Conservation (phyloP, 768 basidiomycete species). For the Mycena floridula region DNA sequence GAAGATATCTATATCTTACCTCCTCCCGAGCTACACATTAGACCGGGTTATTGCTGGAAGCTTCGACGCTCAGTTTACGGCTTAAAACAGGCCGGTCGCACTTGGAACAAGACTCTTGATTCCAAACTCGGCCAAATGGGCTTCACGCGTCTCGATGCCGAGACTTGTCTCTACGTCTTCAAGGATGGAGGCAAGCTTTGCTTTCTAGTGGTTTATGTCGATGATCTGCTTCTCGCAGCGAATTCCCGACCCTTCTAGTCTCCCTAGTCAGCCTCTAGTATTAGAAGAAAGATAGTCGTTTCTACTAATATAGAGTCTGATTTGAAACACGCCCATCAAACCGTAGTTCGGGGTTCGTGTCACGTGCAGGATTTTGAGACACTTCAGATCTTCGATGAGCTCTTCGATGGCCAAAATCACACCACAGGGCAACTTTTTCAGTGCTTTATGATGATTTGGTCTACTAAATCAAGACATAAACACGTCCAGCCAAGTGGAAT, state of each 20-base stretch:
- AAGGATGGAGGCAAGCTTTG: constrained; percentile 7
- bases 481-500: no score
- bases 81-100: constrained; percentile 16
- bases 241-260: constrained; percentile 4
- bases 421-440: no score
- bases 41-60: background rate
- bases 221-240: constrained; percentile 16
- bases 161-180: constrained; percentile 18
- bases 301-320: no score
- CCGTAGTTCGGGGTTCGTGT: no score
- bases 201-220: constrained; percentile 21
- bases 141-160: constrained; percentile 12
- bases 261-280: no score
- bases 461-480: no score
- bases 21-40: background rate
- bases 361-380: no score
- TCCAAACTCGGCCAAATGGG: constrained; percentile 5
- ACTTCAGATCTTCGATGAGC: no score
- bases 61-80: constrained; percentile 18
- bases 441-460: no score
- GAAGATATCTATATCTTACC: background rate
- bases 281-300: no score
- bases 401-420: no score
- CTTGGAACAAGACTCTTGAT: constrained; percentile 9
- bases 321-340: no score